These are phyloP conservation scores for Monilinia aucupariae DNA, from an alignment of 2,329 filamentous ascomycete genomes.

Conservation along the genomic window DNA sequence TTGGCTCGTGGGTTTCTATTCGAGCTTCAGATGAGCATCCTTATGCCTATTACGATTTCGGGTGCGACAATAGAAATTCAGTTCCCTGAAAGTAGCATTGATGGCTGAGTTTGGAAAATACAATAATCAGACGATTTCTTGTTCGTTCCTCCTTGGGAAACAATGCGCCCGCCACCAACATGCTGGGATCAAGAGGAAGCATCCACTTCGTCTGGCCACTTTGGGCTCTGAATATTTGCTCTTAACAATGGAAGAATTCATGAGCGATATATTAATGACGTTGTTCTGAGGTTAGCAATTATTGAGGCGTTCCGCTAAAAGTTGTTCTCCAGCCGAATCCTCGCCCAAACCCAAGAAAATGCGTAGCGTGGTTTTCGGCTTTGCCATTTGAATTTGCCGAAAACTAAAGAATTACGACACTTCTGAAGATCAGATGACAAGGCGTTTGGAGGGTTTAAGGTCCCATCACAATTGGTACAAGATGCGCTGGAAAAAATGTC, in stretches of 20 bases:
- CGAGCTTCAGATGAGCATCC: no score
- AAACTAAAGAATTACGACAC: no score
- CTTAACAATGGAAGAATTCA: not conserved
- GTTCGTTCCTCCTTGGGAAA: not conserved
- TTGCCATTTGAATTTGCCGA: no score
- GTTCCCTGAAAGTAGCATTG: no score
- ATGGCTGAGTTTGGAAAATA: not conserved
- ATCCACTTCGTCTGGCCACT: not conserved
- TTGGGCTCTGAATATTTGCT: no score
- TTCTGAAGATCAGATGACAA: not conserved
- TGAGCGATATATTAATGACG: not conserved
- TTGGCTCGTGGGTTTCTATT: no score
- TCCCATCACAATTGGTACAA: not conserved
- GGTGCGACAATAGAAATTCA: no score
- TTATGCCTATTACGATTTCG: no score
- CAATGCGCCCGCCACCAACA: not conserved
- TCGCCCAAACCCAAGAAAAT: not conserved
- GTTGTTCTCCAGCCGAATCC: not conserved
- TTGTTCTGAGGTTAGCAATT: not conserved
- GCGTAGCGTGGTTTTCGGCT: not conserved
- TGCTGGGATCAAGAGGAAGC: not conserved
- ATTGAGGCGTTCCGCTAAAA: no score
- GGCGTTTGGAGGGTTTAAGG: not conserved
- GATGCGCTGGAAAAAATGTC: not conserved
- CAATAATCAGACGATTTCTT: not conserved